Evolutionary conservation across 805 yeast genomes (phyloP).

Genomic region (Wickerhamiella occidentalis): DNA sequence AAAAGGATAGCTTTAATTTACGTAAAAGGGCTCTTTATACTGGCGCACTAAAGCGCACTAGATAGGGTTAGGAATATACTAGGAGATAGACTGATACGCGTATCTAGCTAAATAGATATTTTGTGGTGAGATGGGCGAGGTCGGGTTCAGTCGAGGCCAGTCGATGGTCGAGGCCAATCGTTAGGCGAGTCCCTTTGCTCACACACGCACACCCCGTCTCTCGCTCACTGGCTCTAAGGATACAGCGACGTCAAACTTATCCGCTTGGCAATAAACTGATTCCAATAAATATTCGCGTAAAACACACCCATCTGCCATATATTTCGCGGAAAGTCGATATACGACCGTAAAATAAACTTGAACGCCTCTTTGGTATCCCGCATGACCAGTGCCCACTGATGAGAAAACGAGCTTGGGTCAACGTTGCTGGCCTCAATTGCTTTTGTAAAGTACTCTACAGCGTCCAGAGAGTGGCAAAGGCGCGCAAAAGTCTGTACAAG

Average conservation of each 20-base stretch:
- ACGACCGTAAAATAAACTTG: conserved; percentile 51
- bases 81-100: too few relatives aligned
- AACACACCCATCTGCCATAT: conserved; percentile 40
- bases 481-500: conserved; percentile 87
- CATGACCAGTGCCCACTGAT: conserved; percentile 41
- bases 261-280: conserved; percentile 48
- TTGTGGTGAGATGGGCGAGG: too few relatives aligned
- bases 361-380: conserved; percentile 47
- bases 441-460: conserved; percentile 52
- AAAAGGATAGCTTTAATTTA: too few relatives aligned
- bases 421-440: conserved; percentile 15
- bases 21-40: too few relatives aligned
- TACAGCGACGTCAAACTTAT: neutral
- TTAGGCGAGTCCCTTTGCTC: too few relatives aligned
- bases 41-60: too few relatives aligned
- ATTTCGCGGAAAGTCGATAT: conserved; percentile 55
- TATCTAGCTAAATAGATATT: too few relatives aligned
- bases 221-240: too few relatives aligned
- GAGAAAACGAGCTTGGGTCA: conserved; percentile 21
- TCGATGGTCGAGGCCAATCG: too few relatives aligned
- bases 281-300: conserved; percentile 53
- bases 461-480: conserved; percentile 67
- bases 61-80: too few relatives aligned
- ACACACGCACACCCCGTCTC: too few relatives aligned
- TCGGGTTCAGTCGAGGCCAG: too few relatives aligned